Evolutionary conservation across 345 rosid species (phyloP).

Genomic region (Euphorbia pulcherrima): DNA sequence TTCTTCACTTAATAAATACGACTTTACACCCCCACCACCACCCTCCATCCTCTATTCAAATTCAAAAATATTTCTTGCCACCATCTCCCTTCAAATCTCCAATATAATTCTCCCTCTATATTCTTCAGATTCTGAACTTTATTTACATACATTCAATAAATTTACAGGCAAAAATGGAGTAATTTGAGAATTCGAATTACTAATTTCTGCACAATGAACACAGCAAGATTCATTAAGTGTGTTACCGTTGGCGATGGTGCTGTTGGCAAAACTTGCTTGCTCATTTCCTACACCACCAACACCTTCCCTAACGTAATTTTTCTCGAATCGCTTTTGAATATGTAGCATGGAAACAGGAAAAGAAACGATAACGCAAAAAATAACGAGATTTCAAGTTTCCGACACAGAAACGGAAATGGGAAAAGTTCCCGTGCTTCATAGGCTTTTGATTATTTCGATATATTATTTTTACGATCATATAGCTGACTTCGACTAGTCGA

Average conservation of each 20-base stretch:
- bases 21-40: no score
- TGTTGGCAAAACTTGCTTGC: conserved; percentile 55
- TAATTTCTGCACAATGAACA: conserved; percentile 30
- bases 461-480: no score
- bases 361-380: no score
- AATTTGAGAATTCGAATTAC: not conserved
- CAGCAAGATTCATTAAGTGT: conserved; percentile 54
- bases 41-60: conserved; percentile 34
- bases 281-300: conserved; percentile 53
- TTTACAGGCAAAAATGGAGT: not conserved
- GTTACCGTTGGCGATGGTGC: conserved; percentile 60
- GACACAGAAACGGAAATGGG: no score
- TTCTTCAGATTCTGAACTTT: not conserved
- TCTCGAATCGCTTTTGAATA: not conserved
- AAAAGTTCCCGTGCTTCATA: no score
- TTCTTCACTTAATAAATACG: conserved; percentile 19
- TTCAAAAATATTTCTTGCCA: conserved; percentile 11
- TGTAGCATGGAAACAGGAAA: no score
- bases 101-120: not conserved
- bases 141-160: not conserved
- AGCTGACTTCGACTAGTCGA: no score
- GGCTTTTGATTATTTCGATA: no score
- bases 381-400: no score
- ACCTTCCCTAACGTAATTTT: conserved; percentile 49
- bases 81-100: not conserved